Evolutionary conservation across 805 yeast genomes (phyloP), one percentile per base, ranked within the genome.

Genomic region (Cyberlindnera saturnus): DNA sequence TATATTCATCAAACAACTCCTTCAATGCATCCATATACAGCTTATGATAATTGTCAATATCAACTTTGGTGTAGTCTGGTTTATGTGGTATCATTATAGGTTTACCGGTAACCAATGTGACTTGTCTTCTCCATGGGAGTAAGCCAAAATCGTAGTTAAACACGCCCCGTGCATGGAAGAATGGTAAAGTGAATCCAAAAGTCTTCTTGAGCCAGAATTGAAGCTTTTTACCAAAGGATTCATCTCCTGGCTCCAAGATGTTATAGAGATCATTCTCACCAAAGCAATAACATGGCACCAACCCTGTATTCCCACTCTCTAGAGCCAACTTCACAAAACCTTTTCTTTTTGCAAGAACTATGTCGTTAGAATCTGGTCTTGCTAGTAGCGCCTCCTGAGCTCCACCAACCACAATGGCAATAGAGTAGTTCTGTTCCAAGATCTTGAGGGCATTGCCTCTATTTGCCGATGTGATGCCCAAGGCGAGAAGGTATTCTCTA

Each of bases 341-440:
- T 56, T 82, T 85, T 33, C 99, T 73, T 49, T 79, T 82, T 34
- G 80, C 73, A 34, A 93, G 65, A 0, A 93, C 86, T 38, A 93
- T 65, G 45, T 84, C 83, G 51, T 79, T 74, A 1, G 64, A 59
- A 8, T 79, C 77, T 0, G 84, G 81, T 42, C 70, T 68, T 6
- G 86, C 77, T 23, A 86, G 61, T 32, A 93, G 67, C 1, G 95
- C 80, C 57, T 93, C 99, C 46, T 88, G 85, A 0, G 98, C 98
- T 0, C 99, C 99, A 3, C 99, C 99, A 19, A 93, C 81, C 1
- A 93, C 98, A 45, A 93, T 81, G 48, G 91, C 85, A 11, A 90
- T 83, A 3, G 95, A 85, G 52, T 78, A 81, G 50, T 82, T 79
- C 44, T 79, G 74, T 39, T 64, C 60, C 38, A 93, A 70, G 23